Percentiles rank a stretch among this genome's conserved stretches.
These are phyloP conservation scores for Cytospora piceicola DNA, from an alignment of 2,329 filamentous ascomycete species.

Conservation along the genomic window DNA sequence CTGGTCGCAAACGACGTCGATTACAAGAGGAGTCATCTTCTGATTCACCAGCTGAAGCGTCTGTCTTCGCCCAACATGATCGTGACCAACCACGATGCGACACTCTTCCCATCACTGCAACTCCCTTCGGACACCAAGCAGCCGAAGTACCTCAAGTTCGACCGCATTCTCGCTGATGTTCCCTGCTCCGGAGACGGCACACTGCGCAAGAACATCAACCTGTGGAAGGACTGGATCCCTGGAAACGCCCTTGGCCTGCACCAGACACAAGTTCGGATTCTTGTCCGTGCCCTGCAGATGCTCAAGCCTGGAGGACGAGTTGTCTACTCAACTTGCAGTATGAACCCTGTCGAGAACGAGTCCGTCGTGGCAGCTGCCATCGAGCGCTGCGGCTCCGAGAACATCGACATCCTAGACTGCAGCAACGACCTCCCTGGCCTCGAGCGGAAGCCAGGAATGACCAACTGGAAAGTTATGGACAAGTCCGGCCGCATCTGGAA, in stretches of 20 bases:
- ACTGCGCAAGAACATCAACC: constrained; percentile 84
- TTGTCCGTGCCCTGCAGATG: constrained; percentile 92
- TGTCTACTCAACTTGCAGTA: constrained; percentile 97
- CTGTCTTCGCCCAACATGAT: constrained; percentile 95
- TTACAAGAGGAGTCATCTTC: constrained; percentile 95
- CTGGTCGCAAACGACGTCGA: constrained; percentile 96
- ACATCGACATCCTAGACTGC: constrained; percentile 85
- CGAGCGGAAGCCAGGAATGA: constrained; percentile 76
- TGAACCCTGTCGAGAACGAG: constrained; percentile 98
- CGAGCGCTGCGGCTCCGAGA: constrained; percentile 78
- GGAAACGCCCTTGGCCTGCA: constrained; percentile 87
- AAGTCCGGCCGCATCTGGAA: constrained; percentile 79
- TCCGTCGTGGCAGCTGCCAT: constrained; percentile 88
- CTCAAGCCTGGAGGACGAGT: constrained; percentile 92
- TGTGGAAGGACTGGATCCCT: constrained; percentile 95
- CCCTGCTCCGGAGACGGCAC: constrained; percentile 97
- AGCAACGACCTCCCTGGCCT: constrained; percentile 76
- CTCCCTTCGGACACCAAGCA: constrained; percentile 65
- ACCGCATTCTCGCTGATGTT: constrained; percentile 93
- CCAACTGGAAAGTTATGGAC: constrained; percentile 88
- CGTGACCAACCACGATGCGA: constrained; percentile 97
- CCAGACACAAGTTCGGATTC: constrained; percentile 82
- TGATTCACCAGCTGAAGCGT: constrained; percentile 97
- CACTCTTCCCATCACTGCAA: constrained; percentile 89
- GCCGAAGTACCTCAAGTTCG: constrained; percentile 85